Evolutionary conservation across 192 early-diverging fungal species (phyloP).

Genomic region (Backusella tarrabulga): DNA sequence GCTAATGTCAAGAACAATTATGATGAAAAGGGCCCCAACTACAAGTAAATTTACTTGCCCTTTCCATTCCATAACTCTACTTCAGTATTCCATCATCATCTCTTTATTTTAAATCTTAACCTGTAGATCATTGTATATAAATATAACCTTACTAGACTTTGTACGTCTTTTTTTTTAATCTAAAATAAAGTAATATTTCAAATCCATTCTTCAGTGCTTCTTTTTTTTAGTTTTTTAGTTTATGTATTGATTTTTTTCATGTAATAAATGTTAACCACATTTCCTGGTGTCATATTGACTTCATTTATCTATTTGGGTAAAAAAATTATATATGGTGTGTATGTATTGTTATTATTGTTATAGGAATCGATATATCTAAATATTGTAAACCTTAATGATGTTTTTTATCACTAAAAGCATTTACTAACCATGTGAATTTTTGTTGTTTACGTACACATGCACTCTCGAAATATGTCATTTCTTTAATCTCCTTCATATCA

Average conservation of each 20-base stretch:
- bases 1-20: conserved; percentile 28
- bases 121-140: background rate
- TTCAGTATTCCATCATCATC: background rate
- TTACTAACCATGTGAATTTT: background rate
- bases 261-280: background rate
- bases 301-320: background rate
- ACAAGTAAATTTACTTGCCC: conserved; percentile 6
- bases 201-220: background rate
- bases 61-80: background rate
- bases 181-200: background rate
- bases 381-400: background rate
- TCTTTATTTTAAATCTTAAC: background rate
- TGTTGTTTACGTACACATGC: background rate
- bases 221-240: background rate
- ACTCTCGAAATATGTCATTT: background rate
- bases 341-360: background rate
- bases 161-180: background rate
- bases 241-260: background rate
- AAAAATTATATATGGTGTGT: background rate
- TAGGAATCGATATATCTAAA: background rate
- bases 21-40: conserved; percentile 27
- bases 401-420: background rate
- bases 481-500: background rate
- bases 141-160: background rate
- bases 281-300: background rate